phyloP scores from a whole-genome alignment of 1,139 yeast genomes.

The Zygosaccharomyces pseudobailii region DNA sequence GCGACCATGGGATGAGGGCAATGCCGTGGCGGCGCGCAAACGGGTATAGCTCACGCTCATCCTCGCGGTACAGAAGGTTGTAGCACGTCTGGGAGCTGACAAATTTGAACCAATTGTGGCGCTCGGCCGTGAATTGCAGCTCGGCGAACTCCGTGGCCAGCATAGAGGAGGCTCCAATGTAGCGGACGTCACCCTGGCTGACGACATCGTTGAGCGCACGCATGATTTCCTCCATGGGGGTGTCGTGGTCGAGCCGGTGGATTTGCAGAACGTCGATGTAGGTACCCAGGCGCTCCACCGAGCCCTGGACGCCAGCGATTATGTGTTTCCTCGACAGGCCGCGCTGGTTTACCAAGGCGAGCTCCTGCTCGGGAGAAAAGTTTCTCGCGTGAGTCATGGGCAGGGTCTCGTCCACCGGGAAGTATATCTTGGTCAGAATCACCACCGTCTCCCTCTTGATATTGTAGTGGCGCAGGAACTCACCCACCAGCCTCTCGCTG shows the following conservation, averaged over 20 bases:
- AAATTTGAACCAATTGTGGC: slow-evolving; percentile 44
- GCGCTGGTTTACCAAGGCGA: slow-evolving; percentile 28
- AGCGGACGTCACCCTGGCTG: slow-evolving; percentile 39
- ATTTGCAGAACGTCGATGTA: slow-evolving; percentile 47
- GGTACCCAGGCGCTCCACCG: slow-evolving; percentile 45
- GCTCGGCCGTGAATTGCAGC: slow-evolving; percentile 44
- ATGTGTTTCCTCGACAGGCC: slow-evolving; percentile 48
- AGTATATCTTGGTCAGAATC: slow-evolving; percentile 38
- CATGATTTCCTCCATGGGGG: slow-evolving; percentile 46
- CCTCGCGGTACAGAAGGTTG: slow-evolving; percentile 48
- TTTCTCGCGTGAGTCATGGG: slow-evolving; percentile 2
- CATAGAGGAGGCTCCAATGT: slow-evolving; percentile 51
- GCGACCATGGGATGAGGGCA: slow-evolving; percentile 50
- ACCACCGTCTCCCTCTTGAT: slow-evolving; percentile 40
- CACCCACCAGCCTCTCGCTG: slow-evolving; percentile 38
- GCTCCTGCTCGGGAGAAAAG: slow-evolving; percentile 12
- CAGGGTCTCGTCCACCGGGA: slow-evolving; percentile 25
- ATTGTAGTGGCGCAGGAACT: slow-evolving; percentile 37
- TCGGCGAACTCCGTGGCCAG: slow-evolving; percentile 43
- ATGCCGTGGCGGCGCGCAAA: slow-evolving; percentile 37
- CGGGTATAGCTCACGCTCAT: slow-evolving; percentile 48
- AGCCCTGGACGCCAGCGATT: slow-evolving; percentile 41
- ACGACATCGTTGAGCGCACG: slow-evolving; percentile 46
- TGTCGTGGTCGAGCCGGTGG: slow-evolving; percentile 41
- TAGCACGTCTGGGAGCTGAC: slow-evolving; percentile 48